These are phyloP conservation scores for Hypoxylon sp. DNA, from an alignment of 2,329 filamentous ascomycete genomes.

Conservation along the genomic window DNA sequence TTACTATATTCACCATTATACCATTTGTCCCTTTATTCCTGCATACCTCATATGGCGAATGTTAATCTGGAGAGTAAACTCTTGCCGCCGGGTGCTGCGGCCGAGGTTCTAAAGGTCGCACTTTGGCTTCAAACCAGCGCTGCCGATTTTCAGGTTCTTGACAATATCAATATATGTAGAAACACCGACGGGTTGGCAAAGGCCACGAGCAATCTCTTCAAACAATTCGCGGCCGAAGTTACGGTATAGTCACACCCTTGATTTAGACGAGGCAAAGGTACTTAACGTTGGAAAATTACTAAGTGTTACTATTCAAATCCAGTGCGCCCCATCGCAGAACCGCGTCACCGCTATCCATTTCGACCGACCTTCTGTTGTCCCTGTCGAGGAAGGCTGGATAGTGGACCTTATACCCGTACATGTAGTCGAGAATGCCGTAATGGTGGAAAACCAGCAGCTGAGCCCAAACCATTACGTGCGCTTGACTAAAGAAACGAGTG, in stretches of 20 bases:
- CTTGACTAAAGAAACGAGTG: constrained; percentile 9
- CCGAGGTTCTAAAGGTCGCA: constrained; percentile 7
- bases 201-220: constrained; percentile 3
- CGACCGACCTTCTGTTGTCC: constrained; percentile 14
- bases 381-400: constrained; percentile 18
- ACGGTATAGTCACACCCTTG: constrained; percentile 3
- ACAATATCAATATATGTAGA: constrained; percentile 21
- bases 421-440: background rate
- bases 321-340: constrained; percentile 3
- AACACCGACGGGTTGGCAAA: constrained; percentile 6
- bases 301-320: background rate
- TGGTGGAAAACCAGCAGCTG: background rate
- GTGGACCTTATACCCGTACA: constrained; percentile 28
- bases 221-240: constrained; percentile 17
- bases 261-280: background rate
- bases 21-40: background rate
- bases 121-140: constrained; percentile 15
- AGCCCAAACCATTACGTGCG: constrained; percentile 3
- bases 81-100: constrained; percentile 5
- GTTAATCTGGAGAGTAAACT: constrained; percentile 2
- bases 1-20: background rate
- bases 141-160: constrained; percentile 14
- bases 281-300: constrained; percentile 1
- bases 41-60: constrained; percentile 12
- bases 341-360: constrained; percentile 33